Conservation (phyloP, 768 basidiomycete genomes). For the Hygrophoropsis aurantiaca region DNA sequence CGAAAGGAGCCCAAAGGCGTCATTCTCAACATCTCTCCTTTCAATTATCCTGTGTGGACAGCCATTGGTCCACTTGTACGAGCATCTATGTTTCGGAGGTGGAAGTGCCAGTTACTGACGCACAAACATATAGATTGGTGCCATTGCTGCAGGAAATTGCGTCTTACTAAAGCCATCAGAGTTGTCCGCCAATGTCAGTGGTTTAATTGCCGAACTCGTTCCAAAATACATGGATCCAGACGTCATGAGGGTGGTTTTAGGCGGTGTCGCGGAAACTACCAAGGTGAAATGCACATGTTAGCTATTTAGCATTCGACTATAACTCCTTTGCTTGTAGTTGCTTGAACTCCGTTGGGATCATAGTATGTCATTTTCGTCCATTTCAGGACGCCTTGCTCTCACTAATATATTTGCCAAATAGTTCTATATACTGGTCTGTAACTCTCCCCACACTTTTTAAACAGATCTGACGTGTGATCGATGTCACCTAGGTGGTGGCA, state of each 20-base stretch:
- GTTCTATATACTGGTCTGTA: conserved; percentile 17
- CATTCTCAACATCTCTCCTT: conserved; percentile 67
- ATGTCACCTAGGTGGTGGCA: conserved; percentile 58
- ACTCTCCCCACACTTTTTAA: not conserved
- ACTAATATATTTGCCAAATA: conserved; percentile 3
- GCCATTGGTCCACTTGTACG: conserved; percentile 57
- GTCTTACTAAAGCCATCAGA: conserved; percentile 80
- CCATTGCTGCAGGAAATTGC: conserved; percentile 78
- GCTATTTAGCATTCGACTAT: not conserved
- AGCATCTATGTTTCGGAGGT: not conserved
- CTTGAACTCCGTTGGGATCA: conserved; percentile 71
- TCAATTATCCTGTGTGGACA: conserved; percentile 74
- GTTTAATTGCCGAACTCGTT: conserved; percentile 64
- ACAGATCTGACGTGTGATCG: conserved; percentile 38
- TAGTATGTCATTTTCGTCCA: conserved; percentile 31
- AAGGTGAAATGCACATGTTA: conserved; percentile 32
- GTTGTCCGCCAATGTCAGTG: conserved; percentile 50
- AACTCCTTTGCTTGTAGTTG: conserved; percentile 39
- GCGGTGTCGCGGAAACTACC: conserved; percentile 63
- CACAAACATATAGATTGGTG: conserved; percentile 50
- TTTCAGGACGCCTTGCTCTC: not conserved
- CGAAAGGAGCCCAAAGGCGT: conserved; percentile 79
- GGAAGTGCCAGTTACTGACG: not conserved
- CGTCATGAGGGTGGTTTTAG: conserved; percentile 67
- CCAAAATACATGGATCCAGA: conserved; percentile 75